Percentiles rank a stretch among this genome's conserved stretches.
phyloP scores from a whole-genome alignment of 1,284 basidiomycete species.

The Fomitopsis betulina region DNA sequence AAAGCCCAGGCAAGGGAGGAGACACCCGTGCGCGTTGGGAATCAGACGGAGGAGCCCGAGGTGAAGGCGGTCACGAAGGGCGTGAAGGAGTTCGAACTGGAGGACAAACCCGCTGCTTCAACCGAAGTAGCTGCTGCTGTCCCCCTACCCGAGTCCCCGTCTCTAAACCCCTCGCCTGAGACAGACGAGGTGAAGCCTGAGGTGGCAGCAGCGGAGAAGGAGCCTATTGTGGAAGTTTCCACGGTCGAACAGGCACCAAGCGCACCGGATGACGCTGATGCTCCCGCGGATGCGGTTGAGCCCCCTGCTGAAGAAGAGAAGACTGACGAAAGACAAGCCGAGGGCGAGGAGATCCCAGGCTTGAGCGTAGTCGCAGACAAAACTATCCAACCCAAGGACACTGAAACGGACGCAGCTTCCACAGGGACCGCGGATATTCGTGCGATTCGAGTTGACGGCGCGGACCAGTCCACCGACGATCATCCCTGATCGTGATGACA shows the following conservation, averaged over 20 bases:
- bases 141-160: conserved; percentile 47
- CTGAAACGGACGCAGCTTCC: not conserved
- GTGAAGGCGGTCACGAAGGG: conserved; percentile 67
- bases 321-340: not conserved
- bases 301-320: not conserved
- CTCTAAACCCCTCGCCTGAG: conserved; percentile 17
- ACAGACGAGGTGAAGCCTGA: conserved; percentile 2
- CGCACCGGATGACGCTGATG: not conserved
- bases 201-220: not conserved
- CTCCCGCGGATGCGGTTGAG: not conserved
- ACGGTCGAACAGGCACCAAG: not conserved
- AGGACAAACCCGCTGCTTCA: conserved; percentile 33
- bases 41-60: conserved; percentile 37
- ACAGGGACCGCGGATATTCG: not conserved
- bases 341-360: conserved; percentile 17
- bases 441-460: not conserved
- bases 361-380: conserved; percentile 3
- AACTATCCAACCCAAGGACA: not conserved
- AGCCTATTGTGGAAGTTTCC: not conserved
- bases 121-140: conserved; percentile 39
- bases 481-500: not conserved
- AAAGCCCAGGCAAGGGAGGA: conserved; percentile 17
- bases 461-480: not conserved
- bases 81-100: conserved; percentile 63
- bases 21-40: conserved; percentile 15